These are phyloP conservation scores for Mycena alexandri DNA, from an alignment of 768 basidiomycete genomes.

Conservation along the genomic window DNA sequence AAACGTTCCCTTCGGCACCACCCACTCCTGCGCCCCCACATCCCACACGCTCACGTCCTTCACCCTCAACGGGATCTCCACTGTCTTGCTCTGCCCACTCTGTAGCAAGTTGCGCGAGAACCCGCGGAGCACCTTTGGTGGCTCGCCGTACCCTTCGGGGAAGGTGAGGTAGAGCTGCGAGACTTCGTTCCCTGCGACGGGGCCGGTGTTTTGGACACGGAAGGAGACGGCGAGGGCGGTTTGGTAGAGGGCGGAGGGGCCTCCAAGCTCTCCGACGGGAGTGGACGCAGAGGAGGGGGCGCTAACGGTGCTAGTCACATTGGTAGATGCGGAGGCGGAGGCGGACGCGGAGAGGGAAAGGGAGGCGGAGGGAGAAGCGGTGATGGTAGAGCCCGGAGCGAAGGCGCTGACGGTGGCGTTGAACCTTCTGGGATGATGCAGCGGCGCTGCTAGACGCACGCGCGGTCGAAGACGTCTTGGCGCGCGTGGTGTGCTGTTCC, in stretches of 20 bases:
- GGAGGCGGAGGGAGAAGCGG: background rate
- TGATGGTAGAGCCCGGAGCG: background rate
- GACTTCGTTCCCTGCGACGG: constrained; percentile 42
- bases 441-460: background rate
- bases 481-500: background rate
- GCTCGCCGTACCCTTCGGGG: constrained; percentile 43
- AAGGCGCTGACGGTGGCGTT: background rate
- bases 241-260: constrained; percentile 41
- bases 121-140: constrained; percentile 50
- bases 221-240: constrained; percentile 48
- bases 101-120: constrained; percentile 45
- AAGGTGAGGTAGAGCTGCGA: constrained; percentile 46
- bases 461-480: background rate
- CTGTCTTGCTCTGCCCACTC: constrained; percentile 27
- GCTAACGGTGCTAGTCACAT: constrained; percentile 31
- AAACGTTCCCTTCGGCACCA: constrained; percentile 47
- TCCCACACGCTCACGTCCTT: constrained; percentile 38
- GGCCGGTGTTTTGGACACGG: constrained; percentile 52
- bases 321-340: constrained; percentile 4
- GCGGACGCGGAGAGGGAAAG: constrained; percentile 6
- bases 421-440: background rate
- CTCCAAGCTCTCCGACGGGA: constrained; percentile 25
- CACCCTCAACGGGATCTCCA: constrained; percentile 16
- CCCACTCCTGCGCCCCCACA: constrained; percentile 47
- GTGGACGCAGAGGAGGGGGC: constrained; percentile 16